Evolutionary conservation across 208 protist species (phyloP).

Genomic region (Leishmania martiniquensis): DNA sequence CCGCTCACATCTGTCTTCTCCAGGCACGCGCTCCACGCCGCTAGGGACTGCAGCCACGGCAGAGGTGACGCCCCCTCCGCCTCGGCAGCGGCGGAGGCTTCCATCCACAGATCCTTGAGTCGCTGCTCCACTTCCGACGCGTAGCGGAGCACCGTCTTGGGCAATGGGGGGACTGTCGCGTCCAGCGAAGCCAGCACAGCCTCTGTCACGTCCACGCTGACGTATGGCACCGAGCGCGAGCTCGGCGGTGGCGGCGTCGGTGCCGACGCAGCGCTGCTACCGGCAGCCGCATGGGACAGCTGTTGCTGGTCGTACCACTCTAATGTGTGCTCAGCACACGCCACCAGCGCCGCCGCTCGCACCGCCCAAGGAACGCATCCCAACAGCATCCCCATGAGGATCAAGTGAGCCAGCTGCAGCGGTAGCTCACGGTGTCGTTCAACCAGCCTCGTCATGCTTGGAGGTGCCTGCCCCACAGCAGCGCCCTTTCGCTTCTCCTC

Average conservation of each 20-base stretch:
- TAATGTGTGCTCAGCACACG: slow-evolving; percentile 20
- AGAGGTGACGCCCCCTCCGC: background rate
- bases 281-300: background rate
- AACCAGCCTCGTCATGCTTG: background rate
- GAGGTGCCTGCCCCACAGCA: background rate
- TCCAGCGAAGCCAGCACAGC: slow-evolving; percentile 17
- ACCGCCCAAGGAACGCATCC: slow-evolving; percentile 32
- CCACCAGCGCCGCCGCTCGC: slow-evolving; percentile 30
- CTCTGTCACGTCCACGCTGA: slow-evolving; percentile 31
- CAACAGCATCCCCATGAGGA: slow-evolving; percentile 61
- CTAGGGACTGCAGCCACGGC: slow-evolving; percentile 10
- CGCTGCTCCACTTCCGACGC: slow-evolving; percentile 15
- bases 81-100: background rate
- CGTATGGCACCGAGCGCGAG: background rate
- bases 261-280: background rate
- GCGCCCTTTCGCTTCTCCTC: background rate
- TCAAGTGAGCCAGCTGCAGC: slow-evolving; percentile 75
- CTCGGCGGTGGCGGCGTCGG: background rate
- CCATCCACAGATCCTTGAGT: background rate
- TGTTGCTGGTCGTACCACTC: slow-evolving; percentile 12
- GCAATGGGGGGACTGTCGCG: slow-evolving; percentile 12
- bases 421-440: slow-evolving; percentile 39
- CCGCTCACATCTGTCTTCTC: background rate
- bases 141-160: slow-evolving; percentile 9
- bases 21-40: slow-evolving; percentile 6